Evolutionary conservation across 148 eudicot species (phyloP).

Genomic region (Oxyria digyna): DNA sequence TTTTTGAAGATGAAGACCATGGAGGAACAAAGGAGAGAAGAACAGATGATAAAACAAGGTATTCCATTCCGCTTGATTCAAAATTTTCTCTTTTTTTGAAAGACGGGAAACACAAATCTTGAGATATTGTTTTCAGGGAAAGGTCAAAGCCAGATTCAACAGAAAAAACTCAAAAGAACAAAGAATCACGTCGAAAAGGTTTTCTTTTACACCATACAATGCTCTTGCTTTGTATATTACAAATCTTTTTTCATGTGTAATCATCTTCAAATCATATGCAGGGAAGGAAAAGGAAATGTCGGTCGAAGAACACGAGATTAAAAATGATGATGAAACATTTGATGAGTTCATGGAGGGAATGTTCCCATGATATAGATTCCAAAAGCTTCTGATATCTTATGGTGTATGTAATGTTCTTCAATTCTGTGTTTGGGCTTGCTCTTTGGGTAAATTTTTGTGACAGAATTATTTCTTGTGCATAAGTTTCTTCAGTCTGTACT

Average conservation of each 20-base stretch:
- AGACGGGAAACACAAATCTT: not conserved
- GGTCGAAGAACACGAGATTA: not conserved
- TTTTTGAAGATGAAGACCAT: not conserved
- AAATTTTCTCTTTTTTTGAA: no score
- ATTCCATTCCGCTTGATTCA: not conserved
- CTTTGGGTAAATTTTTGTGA: no score
- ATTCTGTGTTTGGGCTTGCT: no score
- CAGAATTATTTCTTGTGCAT: not conserved
- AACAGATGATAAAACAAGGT: constrained; percentile 2
- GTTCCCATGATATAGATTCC: constrained; percentile 32
- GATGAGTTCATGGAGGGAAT: constrained; percentile 72
- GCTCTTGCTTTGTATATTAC: not conserved
- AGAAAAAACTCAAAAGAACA: not conserved
- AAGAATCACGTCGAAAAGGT: constrained; percentile 1
- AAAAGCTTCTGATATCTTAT: not conserved
- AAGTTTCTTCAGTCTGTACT: not conserved
- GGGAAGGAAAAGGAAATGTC: not conserved
- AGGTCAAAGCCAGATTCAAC: not conserved
- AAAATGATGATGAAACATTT: constrained; percentile 39
- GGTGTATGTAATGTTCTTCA: not conserved
- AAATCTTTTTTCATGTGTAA: not conserved
- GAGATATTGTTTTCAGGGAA: not conserved
- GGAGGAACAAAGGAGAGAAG: not conserved
- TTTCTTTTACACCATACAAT: no score
- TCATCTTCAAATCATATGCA: not conserved